Evolutionary conservation across 805 yeast genomes (phyloP).

Genomic region (Candida khao-thaluensis): DNA sequence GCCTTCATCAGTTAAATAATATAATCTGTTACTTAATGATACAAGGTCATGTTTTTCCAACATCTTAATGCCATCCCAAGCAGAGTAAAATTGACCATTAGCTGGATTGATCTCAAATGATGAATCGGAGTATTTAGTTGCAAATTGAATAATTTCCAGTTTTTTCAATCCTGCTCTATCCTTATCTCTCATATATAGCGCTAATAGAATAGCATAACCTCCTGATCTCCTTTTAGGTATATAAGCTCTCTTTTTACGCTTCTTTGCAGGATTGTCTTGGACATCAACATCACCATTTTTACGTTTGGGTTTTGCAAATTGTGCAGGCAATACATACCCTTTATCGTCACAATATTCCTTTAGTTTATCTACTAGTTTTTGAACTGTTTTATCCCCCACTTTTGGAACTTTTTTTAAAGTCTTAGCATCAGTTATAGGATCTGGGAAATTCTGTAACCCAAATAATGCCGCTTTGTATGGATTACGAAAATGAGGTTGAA

Average conservation of each 20-base stretch:
- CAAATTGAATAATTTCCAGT: conserved; percentile 54
- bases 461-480: conserved; percentile 6
- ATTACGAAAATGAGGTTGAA: not conserved
- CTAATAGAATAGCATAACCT: conserved; percentile 76
- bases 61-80: conserved; percentile 72
- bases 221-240: conserved; percentile 79
- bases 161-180: conserved; percentile 58
- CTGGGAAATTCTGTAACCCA: conserved; percentile 30
- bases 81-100: conserved; percentile 63
- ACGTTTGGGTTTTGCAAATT: conserved; percentile 17
- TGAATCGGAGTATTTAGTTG: conserved; percentile 53
- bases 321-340: conserved; percentile 46
- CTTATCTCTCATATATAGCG: conserved; percentile 51
- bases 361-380: conserved; percentile 46
- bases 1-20: conserved; percentile 71
- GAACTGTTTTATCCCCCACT: conserved; percentile 71
- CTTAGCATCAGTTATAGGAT: conserved; percentile 50
- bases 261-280: conserved; percentile 7
- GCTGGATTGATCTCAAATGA: conserved; percentile 62
- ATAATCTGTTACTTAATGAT: conserved; percentile 49
- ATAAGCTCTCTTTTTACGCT: conserved; percentile 39
- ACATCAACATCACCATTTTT: conserved; percentile 1
- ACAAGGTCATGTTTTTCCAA: conserved; percentile 63
- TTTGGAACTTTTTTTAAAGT: conserved; percentile 60
- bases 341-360: conserved; percentile 55